Evolutionary conservation across 176 grass and related monocot genomes (phyloP), one percentile per base, ranked within the genome.

Genomic region (Eleusine indica): DNA sequence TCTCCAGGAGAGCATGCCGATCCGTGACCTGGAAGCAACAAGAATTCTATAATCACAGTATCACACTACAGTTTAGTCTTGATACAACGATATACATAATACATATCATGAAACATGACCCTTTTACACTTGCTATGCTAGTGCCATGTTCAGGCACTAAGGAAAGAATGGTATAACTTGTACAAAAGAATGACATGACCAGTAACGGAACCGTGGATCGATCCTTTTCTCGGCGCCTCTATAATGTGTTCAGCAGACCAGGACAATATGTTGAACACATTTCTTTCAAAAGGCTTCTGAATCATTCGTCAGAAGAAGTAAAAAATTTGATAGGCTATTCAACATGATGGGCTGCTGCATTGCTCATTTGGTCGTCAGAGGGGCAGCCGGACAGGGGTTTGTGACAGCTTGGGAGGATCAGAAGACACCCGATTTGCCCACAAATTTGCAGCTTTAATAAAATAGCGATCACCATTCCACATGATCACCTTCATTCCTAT

Each of bases 401-500:
- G 2, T 47, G 87, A 63, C 71, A 91, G 70, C 22, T 54, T 73
- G 32, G 92, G 82, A 83, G 84, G 87, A 66, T 87, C 66, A 54
- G 56, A 52, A 60, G 84, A 89, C 41, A 91, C 66, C 78, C 48
- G 29, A 80, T 94, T 94, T 15, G 85, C 84, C 89, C 92, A 94
- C 19, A 94, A 70, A 76, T 94, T 94, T 15, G 70, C 82, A 14
- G 80, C 74, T 82, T 94, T 91, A 40, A 91, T 40, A 77, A 87
- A 87, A 83, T 86, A 94, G 61, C 77, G 41, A 73, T 91, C 71
- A 40, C 75, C 82, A 66, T 87, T 81, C 89, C 92, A 94, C 21
- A 76, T 15, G 42, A 83, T 56, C 22, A 89, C 32, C 52, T 94
- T 80, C 71, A 77, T 62, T 54, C 86, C 92, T 91, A 73, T 71